Base-by-base conservation (phyloP, 2,329 filamentous ascomycete species). In the Alternaria alternata region DNA sequence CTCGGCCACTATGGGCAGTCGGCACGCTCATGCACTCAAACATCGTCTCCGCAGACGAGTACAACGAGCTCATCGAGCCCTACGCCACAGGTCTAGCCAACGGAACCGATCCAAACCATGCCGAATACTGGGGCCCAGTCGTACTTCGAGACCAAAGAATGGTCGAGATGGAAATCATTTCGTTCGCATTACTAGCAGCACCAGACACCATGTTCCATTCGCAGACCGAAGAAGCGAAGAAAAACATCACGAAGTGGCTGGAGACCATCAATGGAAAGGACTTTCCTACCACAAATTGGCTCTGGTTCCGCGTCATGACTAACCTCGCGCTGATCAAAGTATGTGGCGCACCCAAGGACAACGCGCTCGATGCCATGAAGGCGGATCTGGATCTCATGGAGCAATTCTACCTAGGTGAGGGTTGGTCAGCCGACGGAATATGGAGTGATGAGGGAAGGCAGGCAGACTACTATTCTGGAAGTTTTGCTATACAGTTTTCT, bases 141-240 rank as follows among this genome's bases (percentile, higher is more conserved):
- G 71, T 75, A 0, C 68, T 83, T 5, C 76, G 76, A 20, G 83
- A 86, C 49, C 84, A 86, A 64, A 71, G 83, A 2, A 86, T 86
- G 84, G 84, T 86, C 0, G 84, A 86, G 63, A 80, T 83, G 41
- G 84, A 86, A 64, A 82, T 83, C 26, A 77, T 86, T 4, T 79
- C 82, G 0, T 84, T 82, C 65, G 82, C 83, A 0, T 71, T 86
- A 1, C 73, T 86, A 0, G 69, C 75, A 3, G 80, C 82, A 0
- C 83, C 84, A 1, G 66, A 75, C 4, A 66, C 73, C 3, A 80
- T 83, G 61, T 73, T 73, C 6, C 62, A 72, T 9, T 64, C 68
- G 0, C 65, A 82, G 6, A 70, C 57, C 1, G 53, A 67, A 0
- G n/a, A 55, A 4, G 69, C 74, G 4, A 80, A 79, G 32, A 16